Evolutionary conservation across 2,329 filamentous ascomycete species (phyloP).

Genomic region (Fusarium chuoi): DNA sequence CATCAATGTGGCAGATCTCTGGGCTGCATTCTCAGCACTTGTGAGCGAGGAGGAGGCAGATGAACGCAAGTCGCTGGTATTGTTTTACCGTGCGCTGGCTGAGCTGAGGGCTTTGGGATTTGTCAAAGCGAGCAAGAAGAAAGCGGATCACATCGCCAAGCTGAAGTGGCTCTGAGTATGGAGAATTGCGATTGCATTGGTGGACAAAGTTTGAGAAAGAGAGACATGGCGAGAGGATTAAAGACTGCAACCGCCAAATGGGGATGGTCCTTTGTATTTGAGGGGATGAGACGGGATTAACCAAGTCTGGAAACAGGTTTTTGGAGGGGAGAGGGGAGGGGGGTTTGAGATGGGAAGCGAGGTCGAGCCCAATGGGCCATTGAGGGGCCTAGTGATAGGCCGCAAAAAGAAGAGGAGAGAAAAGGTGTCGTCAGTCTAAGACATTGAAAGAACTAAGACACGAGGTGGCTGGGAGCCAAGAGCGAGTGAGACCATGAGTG

Average conservation of each 20-base stretch:
- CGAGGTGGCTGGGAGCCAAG: conserved; percentile 30
- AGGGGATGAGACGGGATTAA: conserved; percentile 12
- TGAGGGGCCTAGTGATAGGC: conserved; percentile 7
- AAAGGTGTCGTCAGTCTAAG: conserved; percentile 37
- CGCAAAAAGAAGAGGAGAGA: conserved; percentile 1
- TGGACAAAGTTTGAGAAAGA: conserved; percentile 17
- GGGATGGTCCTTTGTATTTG: conserved; percentile 12
- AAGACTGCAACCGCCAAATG: conserved; percentile 4
- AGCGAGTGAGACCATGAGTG: not conserved
- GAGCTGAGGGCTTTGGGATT: conserved; percentile 89
- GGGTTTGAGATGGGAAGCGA: not conserved
- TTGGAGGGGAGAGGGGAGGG: not conserved
- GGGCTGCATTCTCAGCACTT: conserved; percentile 78
- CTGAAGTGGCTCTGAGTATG: conserved; percentile 75
- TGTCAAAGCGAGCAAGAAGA: conserved; percentile 89
- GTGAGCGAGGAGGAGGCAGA: conserved; percentile 57
- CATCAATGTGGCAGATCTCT: conserved; percentile 83
- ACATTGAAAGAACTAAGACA: conserved; percentile 27
- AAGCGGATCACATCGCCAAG: conserved; percentile 91
- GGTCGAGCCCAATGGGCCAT: conserved; percentile 11
- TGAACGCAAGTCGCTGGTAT: conserved; percentile 70
- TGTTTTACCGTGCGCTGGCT: conserved; percentile 87
- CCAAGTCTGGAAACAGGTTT: conserved; percentile 9
- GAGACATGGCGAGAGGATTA: conserved; percentile 18
- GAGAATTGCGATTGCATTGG: conserved; percentile 14